Base-by-base conservation (phyloP, 805 yeast species). In the Lachancea kluyveri region DNA sequence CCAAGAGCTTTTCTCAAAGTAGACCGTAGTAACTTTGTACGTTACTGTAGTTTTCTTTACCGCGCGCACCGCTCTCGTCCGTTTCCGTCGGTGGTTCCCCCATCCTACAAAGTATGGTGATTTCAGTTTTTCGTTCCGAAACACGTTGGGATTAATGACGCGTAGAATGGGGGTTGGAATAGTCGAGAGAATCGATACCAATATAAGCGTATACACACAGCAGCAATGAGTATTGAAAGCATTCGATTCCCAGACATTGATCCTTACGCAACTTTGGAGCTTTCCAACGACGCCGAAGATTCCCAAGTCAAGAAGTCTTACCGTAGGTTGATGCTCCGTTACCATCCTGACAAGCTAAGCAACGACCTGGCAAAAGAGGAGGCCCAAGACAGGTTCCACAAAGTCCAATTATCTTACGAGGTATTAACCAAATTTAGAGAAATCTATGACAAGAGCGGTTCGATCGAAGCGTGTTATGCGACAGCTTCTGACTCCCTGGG, bases 391-490 rank as follows among this genome's bases (percentile, higher is more conserved):
- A 46, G 45, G 39, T 86, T 87, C 54, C 81, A 85, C 30, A 60
- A 72, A 43, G 68, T 86, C 12, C 88, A 84, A 50, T 77, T 83
- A 46, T 79, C 94, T 13, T 84, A 82, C 52, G 64, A 78, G 25
- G 67, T 86, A 1, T 60, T 86, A 16, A 64, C 74, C 17, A 52
- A 56, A 21, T 68, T 72, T 40, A 63, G 85, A 17, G 62, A 62
- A 26, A 54, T 70, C 13, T 86, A 73, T 49, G 95, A 86, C 46
- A 50, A 55, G n/a, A 79, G 90, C 0, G 95, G 94, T 1, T 65
- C 74, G 2, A 49, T 77, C 18, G 70, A 65, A 6, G 48, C 54
- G 18, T 52, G 36, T 38, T 40, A 24, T 61, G n/a, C n/a, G n/a
- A 51, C 20, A 7, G 68, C 63, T 15, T 8, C 28, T 9, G 66